Evolutionary conservation across 1,284 basidiomycete species (phyloP).

Genomic region (Ceratobasidium theobromae): DNA sequence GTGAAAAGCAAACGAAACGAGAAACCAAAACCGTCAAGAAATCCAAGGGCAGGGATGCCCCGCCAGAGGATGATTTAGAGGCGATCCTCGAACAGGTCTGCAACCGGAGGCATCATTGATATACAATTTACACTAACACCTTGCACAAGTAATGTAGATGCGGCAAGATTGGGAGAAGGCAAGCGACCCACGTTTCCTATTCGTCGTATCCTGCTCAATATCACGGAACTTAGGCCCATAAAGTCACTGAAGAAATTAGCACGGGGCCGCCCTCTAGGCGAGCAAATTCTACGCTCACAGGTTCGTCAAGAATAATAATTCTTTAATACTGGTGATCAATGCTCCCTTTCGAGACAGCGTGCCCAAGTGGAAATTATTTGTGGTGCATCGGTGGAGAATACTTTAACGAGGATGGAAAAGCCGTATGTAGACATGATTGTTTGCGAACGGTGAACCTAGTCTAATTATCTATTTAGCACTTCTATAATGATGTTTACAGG

Average conservation of each 20-base stretch:
- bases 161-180: slow-evolving; percentile 65
- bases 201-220: neutral
- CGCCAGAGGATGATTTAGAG: slow-evolving; percentile 70
- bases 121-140: slow-evolving; percentile 34
- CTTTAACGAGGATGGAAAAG: slow-evolving; percentile 79
- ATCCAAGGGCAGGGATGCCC: slow-evolving; percentile 48
- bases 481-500: slow-evolving; percentile 79
- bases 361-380: slow-evolving; percentile 73
- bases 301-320: neutral
- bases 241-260: slow-evolving; percentile 72
- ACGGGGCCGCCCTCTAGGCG: slow-evolving; percentile 77
- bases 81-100: slow-evolving; percentile 72
- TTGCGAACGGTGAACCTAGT: neutral
- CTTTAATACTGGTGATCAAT: neutral
- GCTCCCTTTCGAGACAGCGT: slow-evolving; percentile 45
- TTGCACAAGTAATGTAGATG: slow-evolving; percentile 53
- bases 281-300: slow-evolving; percentile 76
- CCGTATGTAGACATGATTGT: slow-evolving; percentile 50
- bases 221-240: slow-evolving; percentile 52
- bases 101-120: slow-evolving; percentile 1
- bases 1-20: slow-evolving; percentile 67
- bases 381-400: slow-evolving; percentile 85
- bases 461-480: slow-evolving; percentile 51
- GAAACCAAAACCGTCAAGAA: slow-evolving; percentile 64
- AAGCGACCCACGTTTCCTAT: neutral